Base-by-base conservation (phyloP, 225 moss, liverwort and hornwort species). In the Ulota crispa region DNA sequence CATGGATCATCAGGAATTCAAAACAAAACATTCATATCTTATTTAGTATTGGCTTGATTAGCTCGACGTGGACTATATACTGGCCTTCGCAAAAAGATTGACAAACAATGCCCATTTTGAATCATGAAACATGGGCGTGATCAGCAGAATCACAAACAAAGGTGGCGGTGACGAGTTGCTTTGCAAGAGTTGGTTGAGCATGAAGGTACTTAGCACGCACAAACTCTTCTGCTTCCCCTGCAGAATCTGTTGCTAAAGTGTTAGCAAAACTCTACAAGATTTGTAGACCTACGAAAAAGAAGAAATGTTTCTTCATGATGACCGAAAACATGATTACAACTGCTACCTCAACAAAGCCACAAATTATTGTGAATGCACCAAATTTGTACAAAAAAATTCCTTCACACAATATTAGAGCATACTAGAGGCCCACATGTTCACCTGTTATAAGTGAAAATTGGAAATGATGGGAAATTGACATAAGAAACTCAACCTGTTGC, bases 151-250 rank as follows among this genome's bases (percentile, higher is more conserved):
- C 92, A 27, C 94, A 99, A 59, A 96, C 76, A 47, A 93, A 87
- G 21, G 93, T 89, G 60, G 86, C 91, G 4, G 89, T 88, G 72
- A 78, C 55, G 21, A 99, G 89, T n/a, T 83, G 86, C 82, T 83
- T 87, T 9, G 90, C 96, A 69, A 99, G 92, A 42, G 83, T 92
- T 67, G 96, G 94, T 80, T 99, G 96, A 55, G 89, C 89, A 45
- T 75, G 64, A 16, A 72, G 75, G 50, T 93, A 99, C 65, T 75
- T 73, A 0, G 52, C 84, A 42, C 89, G 89, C 76, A 99, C 92
- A 81, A 86, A 90, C 71, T 89, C 87, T 39, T 89, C 92, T 55
- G 99, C 99, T 79, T 83, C 89, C 56, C 86, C 72, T 79, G 94
- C 99, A 78, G 56, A 84, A 60, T 89, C 92, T 83, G 92, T 72